Conservation (phyloP, 2,329 filamentous ascomycete species). For the Penicillium palitans region DNA sequence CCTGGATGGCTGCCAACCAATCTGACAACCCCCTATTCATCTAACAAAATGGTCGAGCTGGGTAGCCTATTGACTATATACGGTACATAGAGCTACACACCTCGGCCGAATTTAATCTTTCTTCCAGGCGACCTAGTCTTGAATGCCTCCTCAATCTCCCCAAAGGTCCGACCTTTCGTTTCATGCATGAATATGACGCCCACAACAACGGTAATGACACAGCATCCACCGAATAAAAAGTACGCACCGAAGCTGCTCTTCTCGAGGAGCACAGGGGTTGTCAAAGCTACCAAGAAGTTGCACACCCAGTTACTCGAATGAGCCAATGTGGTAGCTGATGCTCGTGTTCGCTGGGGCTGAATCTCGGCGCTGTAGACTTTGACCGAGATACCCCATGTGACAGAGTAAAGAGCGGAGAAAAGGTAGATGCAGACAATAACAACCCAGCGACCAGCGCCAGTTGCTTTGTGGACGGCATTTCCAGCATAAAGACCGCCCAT, state of each 20-base stretch:
- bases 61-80: neutral
- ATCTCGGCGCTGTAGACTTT: slow-evolving; percentile 62
- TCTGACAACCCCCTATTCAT: neutral
- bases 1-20: neutral
- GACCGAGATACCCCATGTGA: slow-evolving; percentile 56
- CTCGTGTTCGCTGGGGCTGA: slow-evolving; percentile 56
- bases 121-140: slow-evolving; percentile 22
- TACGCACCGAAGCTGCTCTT: slow-evolving; percentile 48
- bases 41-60: neutral
- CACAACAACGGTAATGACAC: slow-evolving; percentile 42
- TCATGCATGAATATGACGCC: slow-evolving; percentile 52
- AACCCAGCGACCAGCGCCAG: slow-evolving; percentile 33
- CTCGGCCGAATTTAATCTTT: neutral
- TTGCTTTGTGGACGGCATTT: slow-evolving; percentile 29
- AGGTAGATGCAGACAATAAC: slow-evolving; percentile 29
- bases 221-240: slow-evolving; percentile 48
- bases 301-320: slow-evolving; percentile 54
- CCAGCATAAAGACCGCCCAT: slow-evolving; percentile 38
- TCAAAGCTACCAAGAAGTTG: slow-evolving; percentile 49
- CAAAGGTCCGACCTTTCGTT: slow-evolving; percentile 51
- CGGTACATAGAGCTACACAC: neutral
- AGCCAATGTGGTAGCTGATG: slow-evolving; percentile 55
- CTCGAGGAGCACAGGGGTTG: slow-evolving; percentile 46
- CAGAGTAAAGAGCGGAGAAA: slow-evolving; percentile 29
- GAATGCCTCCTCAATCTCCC: slow-evolving; percentile 53